A percentile compares a stretch with the other conserved stretches of the same genome.
Conservation (phyloP, 345 rosid genomes). For the Psidium friedrichsthalianum region DNA sequence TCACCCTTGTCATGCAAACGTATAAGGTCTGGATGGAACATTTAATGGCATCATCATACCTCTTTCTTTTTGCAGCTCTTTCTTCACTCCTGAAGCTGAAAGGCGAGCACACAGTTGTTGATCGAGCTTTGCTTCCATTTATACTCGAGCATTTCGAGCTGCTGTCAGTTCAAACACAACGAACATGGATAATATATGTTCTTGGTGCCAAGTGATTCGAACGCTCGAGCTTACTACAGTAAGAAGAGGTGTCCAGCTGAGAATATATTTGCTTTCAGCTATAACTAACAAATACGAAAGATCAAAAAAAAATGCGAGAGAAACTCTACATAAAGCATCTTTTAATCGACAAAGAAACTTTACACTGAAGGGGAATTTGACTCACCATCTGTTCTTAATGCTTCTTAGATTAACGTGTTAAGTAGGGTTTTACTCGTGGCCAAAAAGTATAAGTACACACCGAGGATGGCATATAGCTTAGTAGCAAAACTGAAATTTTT, state of each 20-base stretch:
- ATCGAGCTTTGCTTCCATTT: constrained; percentile 26
- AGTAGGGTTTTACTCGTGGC: constrained; percentile 21
- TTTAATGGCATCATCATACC: constrained; percentile 24
- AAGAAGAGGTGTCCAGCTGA: neutral
- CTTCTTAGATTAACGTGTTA: constrained; percentile 28
- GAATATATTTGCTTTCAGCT: neutral
- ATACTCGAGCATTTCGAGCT: constrained; percentile 22
- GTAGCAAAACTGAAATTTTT: neutral
- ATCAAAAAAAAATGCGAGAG: neutral
- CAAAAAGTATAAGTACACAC: neutral
- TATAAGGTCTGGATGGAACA: neutral
- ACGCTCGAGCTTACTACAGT: neutral
- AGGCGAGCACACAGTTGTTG: constrained; percentile 32
- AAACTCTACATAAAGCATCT: neutral
- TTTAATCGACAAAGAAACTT: neutral
- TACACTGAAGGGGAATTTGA: constrained; percentile 27
- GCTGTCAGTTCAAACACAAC: constrained; percentile 8
- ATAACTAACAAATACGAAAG: neutral
- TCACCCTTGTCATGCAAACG: neutral
- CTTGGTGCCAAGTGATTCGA: neutral
- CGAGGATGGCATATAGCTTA: neutral
- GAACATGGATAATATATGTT: neutral
- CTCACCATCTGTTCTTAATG: constrained; percentile 14
- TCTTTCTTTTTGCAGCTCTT: constrained; percentile 72
- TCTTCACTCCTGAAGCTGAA: constrained; percentile 79